Conservation (phyloP, 2,329 filamentous ascomycete species). For the Monosporascus sp. region DNA sequence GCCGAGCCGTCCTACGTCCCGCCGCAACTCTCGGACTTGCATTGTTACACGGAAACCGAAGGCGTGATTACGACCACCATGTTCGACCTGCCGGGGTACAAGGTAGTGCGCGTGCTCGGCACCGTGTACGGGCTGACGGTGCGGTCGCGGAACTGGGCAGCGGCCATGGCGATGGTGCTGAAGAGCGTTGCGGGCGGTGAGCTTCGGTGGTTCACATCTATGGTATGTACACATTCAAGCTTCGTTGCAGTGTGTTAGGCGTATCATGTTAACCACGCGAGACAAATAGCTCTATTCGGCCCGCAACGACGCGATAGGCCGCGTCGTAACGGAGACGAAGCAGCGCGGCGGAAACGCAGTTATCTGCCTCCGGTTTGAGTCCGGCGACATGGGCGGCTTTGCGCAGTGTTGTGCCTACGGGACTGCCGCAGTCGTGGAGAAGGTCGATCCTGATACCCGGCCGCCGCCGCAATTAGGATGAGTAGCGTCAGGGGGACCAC, state of each 20-base stretch:
- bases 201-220: constrained; percentile 52
- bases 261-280: too few relatives aligned
- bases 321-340: constrained; percentile 52
- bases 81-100: constrained; percentile 59
- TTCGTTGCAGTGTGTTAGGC: too few relatives aligned
- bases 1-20: constrained; percentile 30
- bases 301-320: constrained; percentile 52
- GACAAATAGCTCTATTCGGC: constrained; percentile 44
- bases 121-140: constrained; percentile 54
- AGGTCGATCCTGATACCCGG: constrained; percentile 35
- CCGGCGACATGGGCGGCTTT: constrained; percentile 48
- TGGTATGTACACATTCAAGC: constrained; percentile 28
- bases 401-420: constrained; percentile 57
- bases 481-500: neutral
- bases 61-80: constrained; percentile 59
- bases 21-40: constrained; percentile 39
- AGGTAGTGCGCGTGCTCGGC: constrained; percentile 51
- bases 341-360: constrained; percentile 54
- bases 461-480: constrained; percentile 14
- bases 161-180: constrained; percentile 49
- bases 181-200: constrained; percentile 56
- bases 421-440: constrained; percentile 53
- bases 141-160: constrained; percentile 53
- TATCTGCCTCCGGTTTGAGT: constrained; percentile 54
- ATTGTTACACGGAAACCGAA: constrained; percentile 57